Evolutionary conservation across 2,329 filamentous ascomycete species (phyloP), one percentile per base, ranked within the genome.

Genomic region (Penicillium sumatraense): DNA sequence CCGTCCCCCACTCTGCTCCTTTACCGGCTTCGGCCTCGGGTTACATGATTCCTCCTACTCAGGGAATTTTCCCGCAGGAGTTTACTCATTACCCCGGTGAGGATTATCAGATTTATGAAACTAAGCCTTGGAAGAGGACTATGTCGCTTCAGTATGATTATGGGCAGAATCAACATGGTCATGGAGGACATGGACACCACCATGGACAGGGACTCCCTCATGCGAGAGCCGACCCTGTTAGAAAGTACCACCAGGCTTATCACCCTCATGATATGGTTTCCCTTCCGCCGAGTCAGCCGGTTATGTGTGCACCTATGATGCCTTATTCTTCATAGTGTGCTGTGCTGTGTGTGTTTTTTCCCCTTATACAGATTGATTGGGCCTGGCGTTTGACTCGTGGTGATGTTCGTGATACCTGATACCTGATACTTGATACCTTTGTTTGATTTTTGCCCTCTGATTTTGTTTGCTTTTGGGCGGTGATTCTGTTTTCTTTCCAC

Each of bases 111-210:
- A 60, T 61, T 4, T 64, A 61, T 18, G 63, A 65, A 33, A 9
- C 56, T 3, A 72, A 68, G 55, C 55, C 62, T 16, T 74, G 69
- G 68, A 66, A 67, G 44, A 68, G 67, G 4, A 60, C 62, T 21
- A 61, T 68, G 54, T 65, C 67, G 21, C 57, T 67, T n/a, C 62
- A 69, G 13, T 69, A 71, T 53, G 64, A 60, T 51, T 56, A 64
- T 59, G 48, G 26, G 14, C 48, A 38, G n/a, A 24, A 36, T n/a
- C 27, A 49, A 23, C 46, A 24, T 13, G 14, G 18, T 14, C 33
- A 50, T 10, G 21, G 35, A 26, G 21, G 35, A 26, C 21, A 50
- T 26, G 38, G 45, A 14, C 23, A 57, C 48, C 26, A 56, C 49
- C 29, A 40, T 35, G 49, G 31, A 1, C 51, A n/a, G n/a, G n/a